phyloP scores from a whole-genome alignment of 1,284 basidiomycete species.

The Ganoderma sinense region DNA sequence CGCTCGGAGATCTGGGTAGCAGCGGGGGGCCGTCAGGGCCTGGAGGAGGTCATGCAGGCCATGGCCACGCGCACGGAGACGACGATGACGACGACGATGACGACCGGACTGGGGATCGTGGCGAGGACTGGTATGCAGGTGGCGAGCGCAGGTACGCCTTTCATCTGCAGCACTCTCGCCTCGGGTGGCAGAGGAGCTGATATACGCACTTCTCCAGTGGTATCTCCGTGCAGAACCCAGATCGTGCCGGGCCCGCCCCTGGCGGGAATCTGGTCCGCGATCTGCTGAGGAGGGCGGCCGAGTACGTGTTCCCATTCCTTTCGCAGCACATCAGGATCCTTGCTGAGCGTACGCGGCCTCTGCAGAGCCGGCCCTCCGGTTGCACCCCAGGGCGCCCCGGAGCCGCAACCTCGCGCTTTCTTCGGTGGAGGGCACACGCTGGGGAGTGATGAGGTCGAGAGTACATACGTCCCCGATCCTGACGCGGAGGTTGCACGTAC shows the following conservation, averaged over 20 bases:
- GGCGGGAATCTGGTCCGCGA: constrained; percentile 81
- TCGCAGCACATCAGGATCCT: background rate
- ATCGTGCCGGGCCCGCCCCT: constrained; percentile 53
- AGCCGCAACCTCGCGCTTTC: constrained; percentile 48
- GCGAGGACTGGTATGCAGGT: constrained; percentile 83
- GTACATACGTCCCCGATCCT: constrained; percentile 76
- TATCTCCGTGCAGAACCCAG: constrained; percentile 89
- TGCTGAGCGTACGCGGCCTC: background rate
- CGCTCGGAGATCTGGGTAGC: constrained; percentile 33
- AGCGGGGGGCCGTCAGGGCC: constrained; percentile 22
- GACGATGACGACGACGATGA: constrained; percentile 58
- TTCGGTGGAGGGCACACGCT: constrained; percentile 82
- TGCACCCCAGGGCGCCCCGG: constrained; percentile 29
- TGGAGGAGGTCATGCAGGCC: constrained; percentile 25
- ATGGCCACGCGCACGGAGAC: constrained; percentile 25
- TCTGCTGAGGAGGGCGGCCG: constrained; percentile 83
- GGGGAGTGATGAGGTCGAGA: constrained; percentile 87
- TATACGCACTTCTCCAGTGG: constrained; percentile 61
- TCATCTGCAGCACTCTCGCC: background rate
- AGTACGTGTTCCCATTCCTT: constrained; percentile 58
- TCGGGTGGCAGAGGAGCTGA: too few species aligned
- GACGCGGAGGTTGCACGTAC: constrained; percentile 40
- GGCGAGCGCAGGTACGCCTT: constrained; percentile 81
- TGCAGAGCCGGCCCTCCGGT: constrained; percentile 50
- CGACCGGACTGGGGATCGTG: constrained; percentile 48